Base-by-base conservation (phyloP, 441 rosid species). In the Melianthus villosus region DNA sequence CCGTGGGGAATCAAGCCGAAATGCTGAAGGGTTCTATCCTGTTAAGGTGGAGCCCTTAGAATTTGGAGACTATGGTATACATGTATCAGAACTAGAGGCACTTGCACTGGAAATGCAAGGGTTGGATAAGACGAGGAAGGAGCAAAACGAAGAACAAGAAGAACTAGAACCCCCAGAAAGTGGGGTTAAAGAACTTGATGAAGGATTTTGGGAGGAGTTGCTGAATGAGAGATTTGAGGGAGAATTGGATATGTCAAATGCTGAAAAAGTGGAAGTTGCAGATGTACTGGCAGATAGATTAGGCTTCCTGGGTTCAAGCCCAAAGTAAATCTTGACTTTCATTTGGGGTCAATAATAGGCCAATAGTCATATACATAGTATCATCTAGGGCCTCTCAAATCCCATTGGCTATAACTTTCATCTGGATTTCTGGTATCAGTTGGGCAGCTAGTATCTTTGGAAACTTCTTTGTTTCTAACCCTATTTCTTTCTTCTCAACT, bases 71-170 rank as follows among this genome's bases (percentile, higher is more conserved):
- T 48, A 26, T 4, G 57, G 51, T 11, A 48, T 43, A 38, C 72
- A 45, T 22, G 65, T 69, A 12, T 71, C 89, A 4, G 94, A 86
- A 61, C 65, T 86, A 25, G 91, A 86, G 50, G 87, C 64, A 11
- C 73, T 86, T 22, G 86, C 94, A 22, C 23, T 79, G 56, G 94
- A 77, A 64, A 79, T 79, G 82, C 83, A 79, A 65, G 83, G 93
- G 12, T 46, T 61, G 34, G 73, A 79, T 1, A 62, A 61, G 46
- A 34, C 59, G 9, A 67, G 58, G 36, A 49, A 25, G 20, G 63
- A 40, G 31, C 62, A 46, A 46, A 67, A 59, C 33, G 67, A 53
- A 20, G 63, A 42, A 13, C 37, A 9, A 5, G 60, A 52, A 16
- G 73, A 60, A 32, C 13, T 22, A 1, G 62, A 38, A 32, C 25